These are phyloP conservation scores for Punica granatum DNA, from an alignment of 345 rosid species.

Conservation along the genomic window DNA sequence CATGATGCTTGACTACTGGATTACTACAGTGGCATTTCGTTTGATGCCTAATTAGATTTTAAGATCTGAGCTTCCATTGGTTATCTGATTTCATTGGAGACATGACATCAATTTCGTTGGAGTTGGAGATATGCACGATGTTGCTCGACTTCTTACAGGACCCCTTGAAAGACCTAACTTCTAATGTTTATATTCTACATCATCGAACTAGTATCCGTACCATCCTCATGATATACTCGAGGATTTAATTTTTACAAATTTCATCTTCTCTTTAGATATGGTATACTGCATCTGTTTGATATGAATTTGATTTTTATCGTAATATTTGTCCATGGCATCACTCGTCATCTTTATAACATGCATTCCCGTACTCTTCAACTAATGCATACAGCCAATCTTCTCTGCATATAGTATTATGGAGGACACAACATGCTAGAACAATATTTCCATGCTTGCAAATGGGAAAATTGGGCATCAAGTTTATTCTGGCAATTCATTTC, in stretches of 20 bases:
- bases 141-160: not conserved
- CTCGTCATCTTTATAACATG: no score
- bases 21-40: not conserved
- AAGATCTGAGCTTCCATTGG: not conserved
- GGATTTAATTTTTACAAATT: not conserved
- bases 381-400: no score
- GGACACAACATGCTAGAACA: no score
- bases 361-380: no score
- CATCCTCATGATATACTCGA: not conserved
- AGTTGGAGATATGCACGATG: no score
- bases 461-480: no score
- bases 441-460: no score
- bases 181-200: not conserved
- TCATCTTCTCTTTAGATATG: not conserved
- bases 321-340: slow-evolving; percentile 42
- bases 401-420: no score
- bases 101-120: no score
- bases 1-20: not conserved
- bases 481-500: no score
- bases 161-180: not conserved
- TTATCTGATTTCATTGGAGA: not conserved
- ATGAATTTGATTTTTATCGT: slow-evolving; percentile 9
- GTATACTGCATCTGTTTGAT: not conserved
- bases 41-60: not conserved
- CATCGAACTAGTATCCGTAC: not conserved